phyloP scores from a whole-genome alignment of 805 yeast genomes.

The Saturnispora hagleri region DNA sequence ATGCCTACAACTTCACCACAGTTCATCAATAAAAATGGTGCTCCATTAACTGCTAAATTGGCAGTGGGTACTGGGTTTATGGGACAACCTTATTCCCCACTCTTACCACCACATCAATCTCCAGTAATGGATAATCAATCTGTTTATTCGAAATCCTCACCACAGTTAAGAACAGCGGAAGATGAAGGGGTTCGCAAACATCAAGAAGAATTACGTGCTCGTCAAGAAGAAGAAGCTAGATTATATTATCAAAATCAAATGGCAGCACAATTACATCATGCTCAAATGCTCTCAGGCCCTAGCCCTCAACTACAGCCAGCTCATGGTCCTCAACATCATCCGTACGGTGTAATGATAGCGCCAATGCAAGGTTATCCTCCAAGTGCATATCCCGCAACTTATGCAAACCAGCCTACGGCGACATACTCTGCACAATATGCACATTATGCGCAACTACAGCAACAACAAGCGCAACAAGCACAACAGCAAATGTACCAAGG shows the following conservation, averaged over 20 bases:
- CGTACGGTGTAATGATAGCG: not conserved
- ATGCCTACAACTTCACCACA: not conserved
- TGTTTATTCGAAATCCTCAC: not conserved
- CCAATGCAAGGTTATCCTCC: not conserved
- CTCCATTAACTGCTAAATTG: not conserved
- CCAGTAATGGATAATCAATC: not conserved
- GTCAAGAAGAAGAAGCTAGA: slow-evolving; percentile 3
- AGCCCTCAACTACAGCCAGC: not conserved
- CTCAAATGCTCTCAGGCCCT: not conserved
- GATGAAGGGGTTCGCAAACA: not conserved
- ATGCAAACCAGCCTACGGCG: not conserved
- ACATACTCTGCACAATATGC: not conserved
- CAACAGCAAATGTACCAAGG: not conserved
- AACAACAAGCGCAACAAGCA: not conserved
- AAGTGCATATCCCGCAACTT: not conserved
- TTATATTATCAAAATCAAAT: not conserved
- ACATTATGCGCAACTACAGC: not conserved
- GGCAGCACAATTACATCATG: not conserved
- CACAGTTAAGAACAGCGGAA: not conserved
- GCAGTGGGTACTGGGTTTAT: not conserved
- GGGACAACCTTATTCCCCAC: not conserved
- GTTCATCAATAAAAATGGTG: not conserved
- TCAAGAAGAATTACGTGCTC: slow-evolving; percentile 2
- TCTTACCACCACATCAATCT: not conserved
- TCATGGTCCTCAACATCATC: not conserved